phyloP scores from a whole-genome alignment of 257 asterid species.

The Nicotiana benthamiana region DNA sequence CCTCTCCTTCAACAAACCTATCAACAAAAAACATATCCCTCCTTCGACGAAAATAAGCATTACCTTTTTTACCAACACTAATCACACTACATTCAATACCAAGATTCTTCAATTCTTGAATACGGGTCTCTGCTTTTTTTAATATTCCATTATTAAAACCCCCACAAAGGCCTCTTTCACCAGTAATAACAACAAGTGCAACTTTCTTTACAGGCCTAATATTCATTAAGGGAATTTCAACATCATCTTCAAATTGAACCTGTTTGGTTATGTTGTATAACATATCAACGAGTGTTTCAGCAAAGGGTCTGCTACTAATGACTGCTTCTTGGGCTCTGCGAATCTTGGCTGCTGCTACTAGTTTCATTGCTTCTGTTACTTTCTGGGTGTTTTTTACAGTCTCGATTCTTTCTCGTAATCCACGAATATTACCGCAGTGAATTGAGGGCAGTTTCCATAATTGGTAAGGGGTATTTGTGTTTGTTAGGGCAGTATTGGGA shows the following conservation, averaged over 20 bases:
- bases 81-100: constrained; percentile 43
- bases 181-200: constrained; percentile 50
- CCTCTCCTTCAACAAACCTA: constrained; percentile 40
- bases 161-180: constrained; percentile 77
- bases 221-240: constrained; percentile 49
- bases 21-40: constrained; percentile 26
- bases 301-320: constrained; percentile 51
- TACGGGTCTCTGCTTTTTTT: constrained; percentile 45
- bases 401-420: constrained; percentile 50
- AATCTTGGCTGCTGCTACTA: constrained; percentile 71
- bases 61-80: constrained; percentile 68
- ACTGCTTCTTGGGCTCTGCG: constrained; percentile 76
- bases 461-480: background rate
- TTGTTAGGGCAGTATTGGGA: background rate
- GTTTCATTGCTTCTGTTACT: constrained; percentile 64
- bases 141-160: constrained; percentile 47
- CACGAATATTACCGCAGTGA: constrained; percentile 38
- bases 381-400: constrained; percentile 57
- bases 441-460: constrained; percentile 8
- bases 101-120: constrained; percentile 35
- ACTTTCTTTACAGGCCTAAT: constrained; percentile 59
- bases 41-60: constrained; percentile 38
- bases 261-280: constrained; percentile 48
- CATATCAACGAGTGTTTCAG: constrained; percentile 51
- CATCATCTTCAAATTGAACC: constrained; percentile 43